Evolutionary conservation across 2,329 filamentous ascomycete genomes (phyloP), one percentile per base, ranked within the genome.

Genomic region (Raffaelea arxii): DNA sequence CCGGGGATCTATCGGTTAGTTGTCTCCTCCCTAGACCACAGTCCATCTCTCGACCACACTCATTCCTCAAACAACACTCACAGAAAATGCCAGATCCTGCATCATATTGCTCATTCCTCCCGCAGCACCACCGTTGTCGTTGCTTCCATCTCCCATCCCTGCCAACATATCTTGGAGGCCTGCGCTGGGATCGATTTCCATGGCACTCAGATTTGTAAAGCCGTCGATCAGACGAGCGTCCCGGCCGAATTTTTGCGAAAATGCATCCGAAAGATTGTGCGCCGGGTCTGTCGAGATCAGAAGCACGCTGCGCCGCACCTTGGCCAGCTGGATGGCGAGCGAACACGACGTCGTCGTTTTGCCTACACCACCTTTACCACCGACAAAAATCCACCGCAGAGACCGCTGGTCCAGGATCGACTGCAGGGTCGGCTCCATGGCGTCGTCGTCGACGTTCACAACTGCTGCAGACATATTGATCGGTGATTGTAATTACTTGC

Each of bases 331-430:
- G 63, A 98, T 97, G 53, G 92, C 92, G 54, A 98, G 84, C 10
- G 91, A 96, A 70, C 92, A 98, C 7, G 91, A 97, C 16, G 92
- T 98, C n/a, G 92, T 98, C 24, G 92, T 98, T 75, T 98, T 98
- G 65, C 92, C 92, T 40, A 98, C 92, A 63, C 92, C 92, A 60
- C 92, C 92, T 70, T 98, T 98, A 55, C 92, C 92, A 59, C 92
- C 92, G 50, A 98, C 92, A 60, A 98, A 98, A 68, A 98, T 94
- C 92, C 92, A 98, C 64, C 92, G 87, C 47, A 98, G 82, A 27
- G 86, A 84, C 67, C 89, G 88, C 68, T 98, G 92, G 72, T 94
- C 88, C 59, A 98, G 80, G 62, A 98, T 89, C 54, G 86, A 86
- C 71, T 96, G 86, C 60, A 98, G 86, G 44, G 86, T 88, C 41